A percentile compares a stretch with the other conserved stretches of the same genome.
These are phyloP conservation scores for Hymenoscyphus linearis DNA, from an alignment of 2,329 filamentous ascomycete species.

Conservation along the genomic window DNA sequence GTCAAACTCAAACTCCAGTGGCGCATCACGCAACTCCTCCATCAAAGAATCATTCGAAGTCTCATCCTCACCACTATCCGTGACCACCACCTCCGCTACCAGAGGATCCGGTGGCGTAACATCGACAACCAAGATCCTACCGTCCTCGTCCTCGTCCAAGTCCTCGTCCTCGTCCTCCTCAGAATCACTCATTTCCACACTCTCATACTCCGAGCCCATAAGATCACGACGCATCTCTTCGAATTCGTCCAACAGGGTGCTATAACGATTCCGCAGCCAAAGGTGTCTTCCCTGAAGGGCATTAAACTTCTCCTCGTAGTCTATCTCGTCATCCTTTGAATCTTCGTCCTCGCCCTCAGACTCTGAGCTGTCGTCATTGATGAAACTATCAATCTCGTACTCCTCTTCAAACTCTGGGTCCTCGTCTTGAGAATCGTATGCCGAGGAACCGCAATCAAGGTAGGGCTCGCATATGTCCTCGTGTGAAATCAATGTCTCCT, in stretches of 20 bases:
- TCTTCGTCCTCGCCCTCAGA: slow-evolving; percentile 11
- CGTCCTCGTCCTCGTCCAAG: slow-evolving; percentile 10
- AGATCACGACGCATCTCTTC: slow-evolving; percentile 15
- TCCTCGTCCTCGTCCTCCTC: neutral
- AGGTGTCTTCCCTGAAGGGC: slow-evolving; percentile 4
- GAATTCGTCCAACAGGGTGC: slow-evolving; percentile 5
- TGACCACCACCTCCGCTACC: slow-evolving; percentile 20
- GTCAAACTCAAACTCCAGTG: no score
- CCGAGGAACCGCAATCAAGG: slow-evolving; percentile 25
- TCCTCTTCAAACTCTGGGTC: slow-evolving; percentile 15
- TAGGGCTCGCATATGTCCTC: slow-evolving; percentile 7
- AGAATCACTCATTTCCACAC: neutral
- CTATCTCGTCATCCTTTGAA: slow-evolving; percentile 15
- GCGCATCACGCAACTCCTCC: slow-evolving; percentile 4
- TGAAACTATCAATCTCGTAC: slow-evolving; percentile 21
- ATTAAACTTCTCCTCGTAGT: slow-evolving; percentile 20
- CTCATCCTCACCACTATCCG: slow-evolving; percentile 17
- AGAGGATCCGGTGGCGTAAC: slow-evolving; percentile 14
- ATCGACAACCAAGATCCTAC: slow-evolving; percentile 15
- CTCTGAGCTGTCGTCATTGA: slow-evolving; percentile 11
- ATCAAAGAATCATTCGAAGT: slow-evolving; percentile 16
- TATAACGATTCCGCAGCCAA: slow-evolving; percentile 5
- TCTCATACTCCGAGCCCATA: slow-evolving; percentile 15
- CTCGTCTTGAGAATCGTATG: slow-evolving; percentile 29
- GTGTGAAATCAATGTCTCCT: neutral